Conservation (phyloP, 2,329 filamentous ascomycete genomes). For the Drechslerella coelobrocha region DNA sequence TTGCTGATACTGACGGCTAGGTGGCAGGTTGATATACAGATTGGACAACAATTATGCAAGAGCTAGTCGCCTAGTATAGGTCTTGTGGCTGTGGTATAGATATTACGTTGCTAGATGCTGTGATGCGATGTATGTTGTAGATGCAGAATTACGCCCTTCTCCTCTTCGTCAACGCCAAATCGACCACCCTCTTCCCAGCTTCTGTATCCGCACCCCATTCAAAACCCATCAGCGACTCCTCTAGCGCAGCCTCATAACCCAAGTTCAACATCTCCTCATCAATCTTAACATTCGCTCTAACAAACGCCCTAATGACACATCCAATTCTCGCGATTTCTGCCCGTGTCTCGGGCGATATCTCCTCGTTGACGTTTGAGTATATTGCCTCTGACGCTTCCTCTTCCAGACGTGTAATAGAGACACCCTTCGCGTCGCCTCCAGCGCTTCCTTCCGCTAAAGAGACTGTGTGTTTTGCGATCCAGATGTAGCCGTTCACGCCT, state of each 20-base stretch:
- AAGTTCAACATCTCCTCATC: slow-evolving; percentile 87
- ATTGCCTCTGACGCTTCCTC: slow-evolving; percentile 83
- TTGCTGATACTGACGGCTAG: too few relatives aligned
- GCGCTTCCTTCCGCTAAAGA: slow-evolving; percentile 59
- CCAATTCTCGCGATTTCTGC: slow-evolving; percentile 85
- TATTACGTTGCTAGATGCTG: too few relatives aligned
- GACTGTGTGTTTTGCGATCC: slow-evolving; percentile 80
- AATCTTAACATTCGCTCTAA: slow-evolving; percentile 80
- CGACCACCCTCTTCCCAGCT: slow-evolving; percentile 58
- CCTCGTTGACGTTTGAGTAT: slow-evolving; percentile 94
- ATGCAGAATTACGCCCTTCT: slow-evolving; percentile 15
- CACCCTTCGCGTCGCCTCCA: slow-evolving; percentile 59
- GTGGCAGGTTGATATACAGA: too few relatives aligned
- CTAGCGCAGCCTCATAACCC: slow-evolving; percentile 81
- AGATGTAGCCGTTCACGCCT: slow-evolving; percentile 96
- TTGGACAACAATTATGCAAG: too few relatives aligned
- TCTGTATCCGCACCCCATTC: slow-evolving; percentile 39
- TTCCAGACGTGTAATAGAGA: slow-evolving; percentile 80
- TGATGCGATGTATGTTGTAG: neutral
- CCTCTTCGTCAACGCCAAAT: slow-evolving; percentile 52
- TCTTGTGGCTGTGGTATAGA: too few relatives aligned
- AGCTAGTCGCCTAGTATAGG: too few relatives aligned
- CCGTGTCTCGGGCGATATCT: slow-evolving; percentile 76
- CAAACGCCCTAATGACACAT: slow-evolving; percentile 80
- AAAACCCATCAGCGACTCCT: slow-evolving; percentile 59